phyloP scores from a whole-genome alignment of 2,329 filamentous ascomycete genomes.

The Apiospora hydei region DNA sequence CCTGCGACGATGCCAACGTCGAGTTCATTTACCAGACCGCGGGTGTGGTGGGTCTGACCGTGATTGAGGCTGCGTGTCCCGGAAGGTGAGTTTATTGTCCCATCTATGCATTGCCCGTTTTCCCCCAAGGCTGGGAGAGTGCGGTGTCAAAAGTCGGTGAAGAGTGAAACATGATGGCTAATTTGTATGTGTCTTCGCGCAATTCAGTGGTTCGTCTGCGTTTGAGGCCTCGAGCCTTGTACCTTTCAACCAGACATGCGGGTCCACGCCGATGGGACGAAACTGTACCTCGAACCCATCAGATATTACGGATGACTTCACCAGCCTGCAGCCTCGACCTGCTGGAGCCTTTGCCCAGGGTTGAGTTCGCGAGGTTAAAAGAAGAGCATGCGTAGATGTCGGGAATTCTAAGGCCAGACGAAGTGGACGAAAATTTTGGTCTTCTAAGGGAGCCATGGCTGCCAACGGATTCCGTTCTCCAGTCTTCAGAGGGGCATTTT shows the following conservation, averaged over 20 bases:
- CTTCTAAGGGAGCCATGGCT: not conserved
- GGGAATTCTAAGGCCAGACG: not conserved
- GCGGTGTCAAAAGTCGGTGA: not conserved
- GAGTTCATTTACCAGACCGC: slow-evolving; percentile 42
- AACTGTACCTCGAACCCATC: slow-evolving; percentile 20
- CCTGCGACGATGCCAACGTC: slow-evolving; percentile 37
- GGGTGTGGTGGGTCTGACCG: slow-evolving; percentile 36
- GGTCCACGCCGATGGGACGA: slow-evolving; percentile 3
- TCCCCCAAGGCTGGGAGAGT: not conserved
- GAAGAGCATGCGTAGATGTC: not conserved
- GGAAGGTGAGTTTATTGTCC: slow-evolving; percentile 33
- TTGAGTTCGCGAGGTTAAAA: not conserved
- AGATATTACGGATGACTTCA: slow-evolving; percentile 25
- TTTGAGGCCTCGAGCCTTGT: slow-evolving; percentile 35
- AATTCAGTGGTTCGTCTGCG: slow-evolving; percentile 1
- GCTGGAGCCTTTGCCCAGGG: not conserved
- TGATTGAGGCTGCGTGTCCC: slow-evolving; percentile 40
- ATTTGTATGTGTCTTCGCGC: not conserved
- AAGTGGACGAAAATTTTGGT: not conserved
- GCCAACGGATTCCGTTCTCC: not conserved
- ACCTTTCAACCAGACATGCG: slow-evolving; percentile 25
- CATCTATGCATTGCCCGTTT: too few relatives aligned
- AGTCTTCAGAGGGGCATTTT: not conserved
- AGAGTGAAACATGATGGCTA: not conserved
- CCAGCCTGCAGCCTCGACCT: slow-evolving; percentile 23